A percentile compares a stretch with the other conserved stretches of the same genome.
phyloP scores from a whole-genome alignment of 1,139 yeast species.

The Scheffersomyces insectosa region DNA sequence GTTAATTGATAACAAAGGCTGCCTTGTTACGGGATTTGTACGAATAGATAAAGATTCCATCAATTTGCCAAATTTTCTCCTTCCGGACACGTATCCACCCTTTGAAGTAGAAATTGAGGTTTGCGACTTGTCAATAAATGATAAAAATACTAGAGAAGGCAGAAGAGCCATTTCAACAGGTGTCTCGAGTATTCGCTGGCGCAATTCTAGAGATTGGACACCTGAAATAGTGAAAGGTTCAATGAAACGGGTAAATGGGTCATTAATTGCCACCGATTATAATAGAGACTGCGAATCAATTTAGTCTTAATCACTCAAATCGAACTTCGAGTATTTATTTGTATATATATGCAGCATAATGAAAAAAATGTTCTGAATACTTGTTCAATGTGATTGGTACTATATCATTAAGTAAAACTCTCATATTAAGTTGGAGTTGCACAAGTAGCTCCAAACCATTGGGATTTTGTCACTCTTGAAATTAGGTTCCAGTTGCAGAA shows the following conservation, averaged over 20 bases:
- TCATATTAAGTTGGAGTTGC: too few species aligned
- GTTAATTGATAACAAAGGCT: not conserved
- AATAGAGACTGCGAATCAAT: too few species aligned
- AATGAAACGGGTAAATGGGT: not conserved
- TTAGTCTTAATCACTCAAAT: too few species aligned
- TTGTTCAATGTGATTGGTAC: too few species aligned
- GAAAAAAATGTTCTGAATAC: too few species aligned
- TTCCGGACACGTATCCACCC: not conserved
- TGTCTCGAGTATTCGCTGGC: not conserved
- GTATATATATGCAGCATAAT: too few species aligned
- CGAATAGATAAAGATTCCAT: not conserved
- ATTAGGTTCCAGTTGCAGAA: too few species aligned
- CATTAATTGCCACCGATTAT: not conserved
- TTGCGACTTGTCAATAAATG: not conserved
- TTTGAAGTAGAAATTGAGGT: not conserved
- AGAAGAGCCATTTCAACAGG: not conserved
- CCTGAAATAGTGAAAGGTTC: not conserved
- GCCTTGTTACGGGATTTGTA: not conserved
- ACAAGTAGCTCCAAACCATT: too few species aligned
- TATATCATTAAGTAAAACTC: too few species aligned
- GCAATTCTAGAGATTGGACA: not conserved
- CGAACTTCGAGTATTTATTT: too few species aligned
- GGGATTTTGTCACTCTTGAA: too few species aligned
- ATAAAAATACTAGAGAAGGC: not conserved
- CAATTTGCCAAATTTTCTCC: not conserved